Base-by-base conservation (phyloP, 805 yeast species). In the Brettanomyces sp. region DNA sequence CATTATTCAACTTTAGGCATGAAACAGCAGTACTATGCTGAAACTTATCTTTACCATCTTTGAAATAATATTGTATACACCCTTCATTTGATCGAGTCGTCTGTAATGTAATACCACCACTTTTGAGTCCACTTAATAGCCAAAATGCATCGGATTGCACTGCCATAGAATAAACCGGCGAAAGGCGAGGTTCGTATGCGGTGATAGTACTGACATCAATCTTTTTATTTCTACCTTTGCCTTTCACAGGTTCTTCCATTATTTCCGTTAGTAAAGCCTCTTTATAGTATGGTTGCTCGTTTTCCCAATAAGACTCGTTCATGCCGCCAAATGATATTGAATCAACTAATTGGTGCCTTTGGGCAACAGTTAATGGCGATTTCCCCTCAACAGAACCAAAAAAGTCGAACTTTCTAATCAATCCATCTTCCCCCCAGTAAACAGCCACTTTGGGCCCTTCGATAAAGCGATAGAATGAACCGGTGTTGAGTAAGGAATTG, bases 381-480 rank as follows among this genome's bases (percentile, higher is more conserved):
- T 84, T 85, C 14, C 97, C 97, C 56, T 85, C 90, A 23, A 93
- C 75, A 1, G 96, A 84, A 33, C 82, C 83, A 36, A 81, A 73
- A 51, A 93, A 82, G 64, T 93, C 96, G 65, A 83, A 93, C 59
- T 85, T 89, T 42, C 99, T 70, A 33, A 93, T 85, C 56, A 80
- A 86, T 4, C 99, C 99, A 63, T 93, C 99, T 52, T 85, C 91
- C 8, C 98, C 21, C 99, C 99, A 1, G 96, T 82, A 56, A 90
- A 83, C 36, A 93, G 69, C 83, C 89, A 90, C 57, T 81, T 82
- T 38, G 89, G 82, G 5, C 95, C 95, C 55, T 76, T 78, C 1
- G 95, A 77, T 41, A 88, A 68, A 2, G 90, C 82, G 34, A 91
- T 54, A 3, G 93, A 75, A 63, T 88, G 88, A 32, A 93, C 82